Evolutionary conservation across 2,329 filamentous ascomycete genomes (phyloP), one percentile per base, ranked within the genome.

Genomic region (Pyricularia sp.): DNA sequence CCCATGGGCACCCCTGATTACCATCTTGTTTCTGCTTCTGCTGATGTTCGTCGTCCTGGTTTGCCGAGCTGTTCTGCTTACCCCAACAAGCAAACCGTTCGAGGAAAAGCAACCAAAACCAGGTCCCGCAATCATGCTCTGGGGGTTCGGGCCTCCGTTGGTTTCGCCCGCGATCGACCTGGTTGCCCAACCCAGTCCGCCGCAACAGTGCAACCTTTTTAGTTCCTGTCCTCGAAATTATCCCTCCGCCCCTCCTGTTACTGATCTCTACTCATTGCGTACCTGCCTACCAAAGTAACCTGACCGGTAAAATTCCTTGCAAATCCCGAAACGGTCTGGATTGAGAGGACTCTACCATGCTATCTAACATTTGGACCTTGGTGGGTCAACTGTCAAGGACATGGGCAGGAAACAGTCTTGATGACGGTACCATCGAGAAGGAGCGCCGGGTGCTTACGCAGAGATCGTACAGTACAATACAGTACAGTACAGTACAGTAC

Each of bases 21-120:
- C 42, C 42, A 50, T n/a, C 42, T 42, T 65, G 64, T 42, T 65
- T 65, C 64, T 65, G 64, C 64, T 65, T 65, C 64, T 65, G 64
- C 64, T 65, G 64, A 65, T 65, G 31, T 65, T 65, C 42, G 42
- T 50, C 42, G 42, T 50, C 42, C 42, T 50, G 42, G 42, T 50
- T 50, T 50, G 42, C 42, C 42, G 42, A 50, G 42, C 42, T 50
- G 42, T 36, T 36, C 17, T 65, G 64, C 64, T 36, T 17, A 36
- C 64, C 20, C 31, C 64, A 65, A 36, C 64, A 42, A 65, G 36
- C 64, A 36, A 36, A 36, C 64, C 26, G 64, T 42, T 65, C 64
- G 64, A 65, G 31, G 64, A 36, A 50, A 50, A 50, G 42, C 42
- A 50, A 50, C 42, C 42, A 50, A 50, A n/a, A 50, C 64, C 64